Evolutionary conservation across 306 rosid genomes (phyloP).

Genomic region (Malus domestica): DNA sequence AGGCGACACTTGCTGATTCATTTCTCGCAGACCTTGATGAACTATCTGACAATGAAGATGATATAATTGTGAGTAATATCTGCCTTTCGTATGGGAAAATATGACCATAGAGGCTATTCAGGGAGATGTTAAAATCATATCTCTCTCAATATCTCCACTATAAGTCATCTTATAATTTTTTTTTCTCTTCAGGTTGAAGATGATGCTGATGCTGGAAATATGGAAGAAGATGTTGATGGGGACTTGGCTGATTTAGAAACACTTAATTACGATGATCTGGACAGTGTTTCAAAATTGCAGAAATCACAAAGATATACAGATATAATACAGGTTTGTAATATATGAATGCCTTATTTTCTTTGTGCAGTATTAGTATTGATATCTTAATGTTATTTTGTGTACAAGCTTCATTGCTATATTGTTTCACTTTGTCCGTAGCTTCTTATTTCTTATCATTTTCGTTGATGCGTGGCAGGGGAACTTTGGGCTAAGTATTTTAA

Average conservation of each 20-base stretch:
- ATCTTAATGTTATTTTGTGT: neutral
- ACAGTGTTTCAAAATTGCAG: slow-evolving; percentile 91
- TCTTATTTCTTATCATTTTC: neutral
- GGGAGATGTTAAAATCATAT: neutral
- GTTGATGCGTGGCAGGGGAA: neutral
- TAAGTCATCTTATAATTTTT: neutral
- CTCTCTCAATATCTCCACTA: neutral
- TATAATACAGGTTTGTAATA: slow-evolving; percentile 56
- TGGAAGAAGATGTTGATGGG: slow-evolving; percentile 95
- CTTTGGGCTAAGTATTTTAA: neutral
- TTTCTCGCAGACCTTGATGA: slow-evolving; percentile 96
- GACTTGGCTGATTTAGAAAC: slow-evolving; percentile 80
- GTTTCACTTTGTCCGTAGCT: neutral
- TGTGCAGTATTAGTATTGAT: neutral
- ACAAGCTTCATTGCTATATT: neutral
- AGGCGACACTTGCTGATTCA: slow-evolving; percentile 95
- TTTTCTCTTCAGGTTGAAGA: slow-evolving; percentile 42
- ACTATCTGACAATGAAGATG: slow-evolving; percentile 84
- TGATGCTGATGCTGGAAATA: slow-evolving; percentile 46
- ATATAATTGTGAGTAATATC: slow-evolving; percentile 39
- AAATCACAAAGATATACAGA: slow-evolving; percentile 72
- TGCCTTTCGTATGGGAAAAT: neutral
- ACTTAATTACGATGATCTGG: slow-evolving; percentile 87
- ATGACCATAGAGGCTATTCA: neutral
- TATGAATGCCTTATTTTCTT: neutral